These are phyloP conservation scores for Crithidia brevicula DNA, from an alignment of 208 protist genomes.

Conservation along the genomic window DNA sequence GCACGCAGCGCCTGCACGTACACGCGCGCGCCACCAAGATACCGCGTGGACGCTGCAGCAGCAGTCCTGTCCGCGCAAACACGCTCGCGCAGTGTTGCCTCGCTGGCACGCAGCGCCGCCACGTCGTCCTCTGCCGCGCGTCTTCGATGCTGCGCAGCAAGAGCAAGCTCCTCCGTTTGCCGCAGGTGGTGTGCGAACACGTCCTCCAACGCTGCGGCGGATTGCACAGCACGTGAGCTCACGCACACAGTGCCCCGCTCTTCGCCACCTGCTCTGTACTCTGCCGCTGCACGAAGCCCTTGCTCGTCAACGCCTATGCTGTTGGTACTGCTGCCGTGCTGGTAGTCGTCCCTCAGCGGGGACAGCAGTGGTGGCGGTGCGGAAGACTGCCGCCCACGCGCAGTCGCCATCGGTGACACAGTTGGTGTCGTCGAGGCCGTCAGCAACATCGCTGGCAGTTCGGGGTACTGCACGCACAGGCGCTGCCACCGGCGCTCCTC, in stretches of 20 bases:
- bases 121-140: constrained; percentile 18
- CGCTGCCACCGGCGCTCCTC: constrained; percentile 24
- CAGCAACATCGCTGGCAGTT: constrained; percentile 12
- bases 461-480: constrained; percentile 23
- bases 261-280: too few relatives aligned
- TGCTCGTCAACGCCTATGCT: neutral
- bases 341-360: neutral
- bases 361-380: neutral
- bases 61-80: constrained; percentile 12
- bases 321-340: neutral
- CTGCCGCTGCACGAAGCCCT: too few relatives aligned
- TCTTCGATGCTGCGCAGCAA: constrained; percentile 20
- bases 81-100: neutral
- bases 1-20: constrained; percentile 36
- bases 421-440: neutral
- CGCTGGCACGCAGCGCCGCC: constrained; percentile 17
- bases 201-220: neutral
- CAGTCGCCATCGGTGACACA: constrained; percentile 2
- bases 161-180: constrained; percentile 24
- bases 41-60: constrained; percentile 6
- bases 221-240: neutral
- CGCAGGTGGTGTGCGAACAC: constrained; percentile 15
- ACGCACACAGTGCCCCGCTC: too few relatives aligned
- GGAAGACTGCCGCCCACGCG: neutral
- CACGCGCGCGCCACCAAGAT: constrained; percentile 20